Evolutionary conservation across 495 filamentous ascomycete genomes (phyloP).

Genomic region (Neurospora sp.): DNA sequence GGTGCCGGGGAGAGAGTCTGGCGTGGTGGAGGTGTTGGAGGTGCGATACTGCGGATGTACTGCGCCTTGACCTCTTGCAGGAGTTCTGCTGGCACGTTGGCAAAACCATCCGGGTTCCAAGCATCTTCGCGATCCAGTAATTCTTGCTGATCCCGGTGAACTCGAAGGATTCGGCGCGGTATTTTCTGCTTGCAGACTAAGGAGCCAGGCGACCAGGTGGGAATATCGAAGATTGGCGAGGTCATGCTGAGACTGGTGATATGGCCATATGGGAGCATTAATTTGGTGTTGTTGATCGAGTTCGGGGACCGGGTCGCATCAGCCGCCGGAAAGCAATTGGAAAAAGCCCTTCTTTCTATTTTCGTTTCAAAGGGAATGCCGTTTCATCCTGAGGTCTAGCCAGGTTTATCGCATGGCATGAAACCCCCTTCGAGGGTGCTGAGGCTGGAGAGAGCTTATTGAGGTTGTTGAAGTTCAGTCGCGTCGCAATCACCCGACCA

Average conservation of each 20-base stretch:
- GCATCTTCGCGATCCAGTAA: constrained; percentile 43
- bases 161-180: constrained; percentile 13
- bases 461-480: background rate
- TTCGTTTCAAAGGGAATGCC: background rate
- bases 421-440: background rate
- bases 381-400: background rate
- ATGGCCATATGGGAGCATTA: background rate
- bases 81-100: constrained; percentile 31
- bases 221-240: background rate
- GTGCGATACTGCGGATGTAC: background rate
- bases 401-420: background rate
- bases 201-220: constrained; percentile 3
- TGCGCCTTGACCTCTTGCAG: constrained; percentile 17
- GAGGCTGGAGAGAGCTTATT: background rate
- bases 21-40: background rate
- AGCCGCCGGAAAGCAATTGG: background rate
- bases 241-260: background rate
- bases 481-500: background rate
- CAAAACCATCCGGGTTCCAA: constrained; percentile 22
- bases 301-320: background rate
- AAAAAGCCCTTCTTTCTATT: background rate
- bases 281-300: background rate
- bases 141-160: constrained; percentile 50
- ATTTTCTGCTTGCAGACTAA: background rate
- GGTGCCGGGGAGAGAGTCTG: background rate